phyloP scores from a whole-genome alignment of 2,329 filamentous ascomycete genomes.

The Fusarium nurragi region DNA sequence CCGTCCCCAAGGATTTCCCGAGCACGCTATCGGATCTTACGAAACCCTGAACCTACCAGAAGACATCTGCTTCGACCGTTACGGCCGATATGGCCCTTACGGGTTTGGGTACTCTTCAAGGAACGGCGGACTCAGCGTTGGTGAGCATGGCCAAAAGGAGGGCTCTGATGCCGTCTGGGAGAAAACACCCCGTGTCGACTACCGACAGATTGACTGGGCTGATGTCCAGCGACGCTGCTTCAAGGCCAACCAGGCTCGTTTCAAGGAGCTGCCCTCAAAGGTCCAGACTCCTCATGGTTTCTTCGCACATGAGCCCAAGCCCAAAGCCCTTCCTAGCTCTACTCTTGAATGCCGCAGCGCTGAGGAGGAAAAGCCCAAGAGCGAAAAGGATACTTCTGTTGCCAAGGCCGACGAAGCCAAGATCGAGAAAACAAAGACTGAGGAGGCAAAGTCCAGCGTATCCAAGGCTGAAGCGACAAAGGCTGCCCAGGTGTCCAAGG shows the following conservation, averaged over 20 bases:
- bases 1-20: conserved; percentile 83
- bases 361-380: conserved; percentile 25
- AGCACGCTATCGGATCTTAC: conserved; percentile 87
- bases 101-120: conserved; percentile 85
- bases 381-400: conserved; percentile 28
- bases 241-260: conserved; percentile 74
- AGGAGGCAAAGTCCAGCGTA: not conserved
- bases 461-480: not conserved
- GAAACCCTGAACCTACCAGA: conserved; percentile 80
- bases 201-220: conserved; percentile 79
- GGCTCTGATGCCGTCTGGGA: conserved; percentile 84
- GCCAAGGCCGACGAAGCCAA: not conserved
- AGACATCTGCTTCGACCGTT: conserved; percentile 93
- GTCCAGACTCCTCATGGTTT: conserved; percentile 60
- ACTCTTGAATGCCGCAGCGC: conserved; percentile 19
- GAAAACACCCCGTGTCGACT: conserved; percentile 77
- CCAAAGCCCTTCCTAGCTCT: conserved; percentile 4
- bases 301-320: conserved; percentile 54
- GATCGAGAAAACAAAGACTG: not conserved
- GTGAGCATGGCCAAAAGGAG: conserved; percentile 83
- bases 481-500: conserved; percentile 3
- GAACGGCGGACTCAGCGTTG: conserved; percentile 84
- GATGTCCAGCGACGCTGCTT: conserved; percentile 80
- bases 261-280: conserved; percentile 59
- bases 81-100: conserved; percentile 87